Percentiles rank a stretch among this genome's conserved stretches.
phyloP scores from a whole-genome alignment of 2,329 filamentous ascomycete species.

The Aspergillus carbonarius region DNA sequence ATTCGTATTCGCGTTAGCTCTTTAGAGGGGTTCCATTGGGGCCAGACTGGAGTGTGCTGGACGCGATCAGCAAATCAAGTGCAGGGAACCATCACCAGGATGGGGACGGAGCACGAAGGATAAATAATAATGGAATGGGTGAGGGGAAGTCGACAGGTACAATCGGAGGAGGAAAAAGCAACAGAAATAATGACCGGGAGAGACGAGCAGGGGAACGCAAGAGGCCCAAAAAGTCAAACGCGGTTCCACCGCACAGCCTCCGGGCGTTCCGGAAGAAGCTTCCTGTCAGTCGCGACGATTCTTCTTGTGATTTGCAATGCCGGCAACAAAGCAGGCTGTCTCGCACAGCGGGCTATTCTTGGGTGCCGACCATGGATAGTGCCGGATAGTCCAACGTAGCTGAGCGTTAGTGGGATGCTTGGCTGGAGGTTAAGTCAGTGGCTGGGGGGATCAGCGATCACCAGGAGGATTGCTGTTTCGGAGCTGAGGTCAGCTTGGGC shows the following conservation, averaged over 20 bases:
- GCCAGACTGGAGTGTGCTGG: neutral
- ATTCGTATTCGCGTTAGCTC: neutral
- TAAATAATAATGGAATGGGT: neutral
- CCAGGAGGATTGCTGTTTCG: neutral
- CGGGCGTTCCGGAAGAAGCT: conserved; percentile 17
- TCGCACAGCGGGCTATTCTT: neutral
- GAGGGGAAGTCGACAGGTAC: neutral
- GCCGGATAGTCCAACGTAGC: neutral
- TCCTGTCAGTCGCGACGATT: neutral
- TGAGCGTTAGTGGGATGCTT: conserved; percentile 3
- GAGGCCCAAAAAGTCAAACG: neutral
- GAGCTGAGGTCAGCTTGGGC: conserved; percentile 1
- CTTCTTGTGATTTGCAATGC: neutral
- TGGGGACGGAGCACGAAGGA: neutral
- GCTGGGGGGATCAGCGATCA: neutral
- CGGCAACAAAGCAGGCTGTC: neutral
- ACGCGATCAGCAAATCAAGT: neutral
- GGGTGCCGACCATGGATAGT: neutral
- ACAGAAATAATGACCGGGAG: neutral
- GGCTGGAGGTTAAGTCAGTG: conserved; percentile 1
- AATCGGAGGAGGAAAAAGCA: neutral
- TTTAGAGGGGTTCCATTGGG: neutral
- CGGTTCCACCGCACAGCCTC: conserved; percentile 24
- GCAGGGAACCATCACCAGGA: neutral
- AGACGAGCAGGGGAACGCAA: neutral